Base-by-base conservation (phyloP, 345 rosid species). In the Lumnitzera racemosa region DNA sequence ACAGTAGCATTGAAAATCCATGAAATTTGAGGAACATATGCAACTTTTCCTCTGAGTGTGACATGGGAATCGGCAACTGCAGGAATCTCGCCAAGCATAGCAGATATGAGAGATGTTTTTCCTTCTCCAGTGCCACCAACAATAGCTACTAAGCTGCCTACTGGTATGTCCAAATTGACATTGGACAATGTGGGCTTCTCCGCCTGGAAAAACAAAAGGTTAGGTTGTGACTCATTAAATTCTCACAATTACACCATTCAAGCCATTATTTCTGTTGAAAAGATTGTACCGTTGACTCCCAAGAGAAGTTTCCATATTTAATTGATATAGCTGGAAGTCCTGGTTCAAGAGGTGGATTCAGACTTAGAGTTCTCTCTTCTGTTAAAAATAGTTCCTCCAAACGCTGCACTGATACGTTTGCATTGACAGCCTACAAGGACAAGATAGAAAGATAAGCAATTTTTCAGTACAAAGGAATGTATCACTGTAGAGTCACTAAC, bases 1-100 rank as follows among this genome's bases (percentile, higher is more conserved):
- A 92, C 97, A 51, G 97, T 86, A 62, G 95, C 97, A 80, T 90
- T 94, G 68, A 94, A 94, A 78, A 94, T 94, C 99, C 99, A 94
- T 15, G 99, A 87, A 67, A 94, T 74, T 80, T 94, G 99, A 59
- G 99, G 95, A 80, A 87, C 96, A 76, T 85, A 94, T 53, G 99
- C 96, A 36, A 94, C 90, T 0, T 89, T 76, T 50, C 99, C 99
- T 75, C 99, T 80, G 53, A 84, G 74, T 56, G 74, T 76, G 69
- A 83, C 85, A 15, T 64, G 65, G 58, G 99, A 52, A 54, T 76
- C 27, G 13, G 29, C 80, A 52, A 76, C 77, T 51, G 86, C 69
- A 64, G 95, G 88, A 59, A 94, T 64, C 78, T 94, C 99, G 57
- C 97, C 97, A 27, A 90, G 83, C 87, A 94, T 90, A 80, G 99